Conservation (phyloP, 192 early-diverging fungal genomes). For the Coemansia brasiliensis region DNA sequence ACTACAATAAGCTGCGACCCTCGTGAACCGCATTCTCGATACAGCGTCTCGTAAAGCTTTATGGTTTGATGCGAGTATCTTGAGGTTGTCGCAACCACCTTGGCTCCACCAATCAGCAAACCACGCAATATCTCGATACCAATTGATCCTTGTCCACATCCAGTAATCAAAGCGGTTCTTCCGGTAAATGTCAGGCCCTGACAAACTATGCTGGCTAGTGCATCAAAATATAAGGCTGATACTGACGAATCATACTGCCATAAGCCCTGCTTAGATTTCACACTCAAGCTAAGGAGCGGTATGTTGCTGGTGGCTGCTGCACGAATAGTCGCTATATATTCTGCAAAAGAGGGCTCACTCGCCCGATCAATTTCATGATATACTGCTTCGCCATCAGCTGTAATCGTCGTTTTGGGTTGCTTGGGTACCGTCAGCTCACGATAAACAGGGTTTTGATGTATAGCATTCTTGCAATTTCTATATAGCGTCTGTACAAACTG, state of each 20-base stretch:
- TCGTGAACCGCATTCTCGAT: slow-evolving; percentile 80
- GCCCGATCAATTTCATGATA: slow-evolving; percentile 80
- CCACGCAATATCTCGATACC: slow-evolving; percentile 87
- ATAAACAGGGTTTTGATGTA: slow-evolving; percentile 72
- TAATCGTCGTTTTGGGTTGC: slow-evolving; percentile 70
- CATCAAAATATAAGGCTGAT: slow-evolving; percentile 74
- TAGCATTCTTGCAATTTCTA: slow-evolving; percentile 73
- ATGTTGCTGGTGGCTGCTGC: slow-evolving; percentile 11
- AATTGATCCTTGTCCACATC: slow-evolving; percentile 88
- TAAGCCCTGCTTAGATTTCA: slow-evolving; percentile 14
- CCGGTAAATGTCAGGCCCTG: slow-evolving; percentile 82
- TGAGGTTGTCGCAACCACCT: slow-evolving; percentile 89
- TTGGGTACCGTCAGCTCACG: slow-evolving; percentile 81
- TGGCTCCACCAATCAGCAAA: slow-evolving; percentile 87
- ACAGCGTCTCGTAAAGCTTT: slow-evolving; percentile 87
- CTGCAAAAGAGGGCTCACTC: slow-evolving; percentile 73
- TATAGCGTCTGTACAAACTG: slow-evolving; percentile 58
- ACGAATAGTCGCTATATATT: slow-evolving; percentile 80
- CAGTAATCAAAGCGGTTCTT: slow-evolving; percentile 84
- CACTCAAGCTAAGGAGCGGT: slow-evolving; percentile 25
- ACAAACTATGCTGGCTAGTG: slow-evolving; percentile 65
- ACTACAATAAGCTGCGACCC: slow-evolving; percentile 87
- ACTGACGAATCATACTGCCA: slow-evolving; percentile 73
- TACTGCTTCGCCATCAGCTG: slow-evolving; percentile 68
- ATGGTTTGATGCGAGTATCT: slow-evolving; percentile 76